A percentile compares a stretch with the other conserved stretches of the same genome.
These are phyloP conservation scores for Aphanomyces stellatus DNA, from an alignment of 352 stramenopile genomes.

Conservation along the genomic window DNA sequence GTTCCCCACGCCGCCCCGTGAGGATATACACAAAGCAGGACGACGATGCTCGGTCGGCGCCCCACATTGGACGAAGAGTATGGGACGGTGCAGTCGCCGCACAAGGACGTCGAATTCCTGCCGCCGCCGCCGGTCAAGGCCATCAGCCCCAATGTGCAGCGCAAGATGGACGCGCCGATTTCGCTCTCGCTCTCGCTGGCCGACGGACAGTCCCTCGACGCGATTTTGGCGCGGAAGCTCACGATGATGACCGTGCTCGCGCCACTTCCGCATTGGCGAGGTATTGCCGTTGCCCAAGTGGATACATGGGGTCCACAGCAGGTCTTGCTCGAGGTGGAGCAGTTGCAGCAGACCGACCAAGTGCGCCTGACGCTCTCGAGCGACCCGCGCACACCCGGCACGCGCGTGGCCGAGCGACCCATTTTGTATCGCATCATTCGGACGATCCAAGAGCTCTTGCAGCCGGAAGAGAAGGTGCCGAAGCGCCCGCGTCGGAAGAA, in stretches of 20 bases:
- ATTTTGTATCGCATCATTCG: conserved; percentile 12
- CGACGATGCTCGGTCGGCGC: not conserved
- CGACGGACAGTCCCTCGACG: not conserved
- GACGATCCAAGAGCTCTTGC: conserved; percentile 7
- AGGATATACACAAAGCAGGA: not conserved
- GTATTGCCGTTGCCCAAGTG: conserved; percentile 5
- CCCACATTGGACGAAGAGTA: conserved; percentile 1
- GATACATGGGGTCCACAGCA: conserved; percentile 5
- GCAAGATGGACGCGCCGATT: not conserved
- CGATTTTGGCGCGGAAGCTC: not conserved
- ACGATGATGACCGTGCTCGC: conserved; percentile 10
- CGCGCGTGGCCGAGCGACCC: not conserved
- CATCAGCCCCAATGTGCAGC: not conserved
- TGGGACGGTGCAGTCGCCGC: not conserved
- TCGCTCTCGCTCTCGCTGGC: conserved; percentile 10
- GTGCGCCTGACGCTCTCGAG: conserved; percentile 13
- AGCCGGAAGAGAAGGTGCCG: conserved; percentile 14
- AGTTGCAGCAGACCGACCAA: conserved; percentile 18
- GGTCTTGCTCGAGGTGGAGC: not conserved
- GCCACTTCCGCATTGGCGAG: conserved; percentile 6
- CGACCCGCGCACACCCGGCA: not conserved
- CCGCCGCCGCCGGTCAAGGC: not conserved
- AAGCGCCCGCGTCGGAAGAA: conserved; percentile 9
- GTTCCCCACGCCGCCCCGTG: not conserved
- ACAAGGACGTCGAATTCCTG: conserved; percentile 2